These are phyloP conservation scores for Xylaria sp. DNA, from an alignment of 495 filamentous ascomycete species.

Conservation along the genomic window DNA sequence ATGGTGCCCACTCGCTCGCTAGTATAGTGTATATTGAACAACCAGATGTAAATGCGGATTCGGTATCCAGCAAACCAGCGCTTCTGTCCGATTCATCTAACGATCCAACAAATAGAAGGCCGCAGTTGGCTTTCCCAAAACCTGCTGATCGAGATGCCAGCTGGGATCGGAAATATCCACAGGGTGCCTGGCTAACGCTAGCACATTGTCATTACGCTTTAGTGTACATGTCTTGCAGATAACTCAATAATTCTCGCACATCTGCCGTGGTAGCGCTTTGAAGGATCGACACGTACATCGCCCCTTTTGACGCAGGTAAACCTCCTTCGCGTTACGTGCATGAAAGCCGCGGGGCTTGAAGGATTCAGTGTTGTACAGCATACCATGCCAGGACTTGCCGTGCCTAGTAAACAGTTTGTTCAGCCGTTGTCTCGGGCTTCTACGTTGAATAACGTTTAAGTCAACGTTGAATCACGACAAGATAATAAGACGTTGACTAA, in stretches of 20 bases:
- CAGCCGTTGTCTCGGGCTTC: constrained; percentile 6
- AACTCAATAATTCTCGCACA: constrained; percentile 21
- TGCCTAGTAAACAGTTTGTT: background rate
- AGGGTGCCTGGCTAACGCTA: constrained; percentile 23
- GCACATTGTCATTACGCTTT: constrained; percentile 7
- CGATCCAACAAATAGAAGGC: constrained; percentile 1
- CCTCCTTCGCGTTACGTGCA: constrained; percentile 30
- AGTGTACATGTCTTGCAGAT: constrained; percentile 17
- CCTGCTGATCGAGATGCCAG: constrained; percentile 19
- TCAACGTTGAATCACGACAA: background rate
- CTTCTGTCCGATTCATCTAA: background rate
- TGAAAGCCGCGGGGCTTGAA: constrained; percentile 15
- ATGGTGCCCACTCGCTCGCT: background rate
- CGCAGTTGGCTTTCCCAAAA: background rate
- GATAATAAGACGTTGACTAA: background rate
- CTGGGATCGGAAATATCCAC: constrained; percentile 25
- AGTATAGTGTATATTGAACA: background rate
- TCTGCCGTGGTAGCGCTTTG: constrained; percentile 19
- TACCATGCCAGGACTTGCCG: constrained; percentile 2
- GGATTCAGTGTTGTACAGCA: constrained; percentile 8
- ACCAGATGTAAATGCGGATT: background rate
- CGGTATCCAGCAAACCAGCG: constrained; percentile 8
- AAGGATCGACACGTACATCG: constrained; percentile 20
- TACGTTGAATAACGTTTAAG: background rate
- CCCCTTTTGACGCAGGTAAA: constrained; percentile 20